phyloP scores from a whole-genome alignment of 164 flowering plant species.

The Vitis riparia region DNA sequence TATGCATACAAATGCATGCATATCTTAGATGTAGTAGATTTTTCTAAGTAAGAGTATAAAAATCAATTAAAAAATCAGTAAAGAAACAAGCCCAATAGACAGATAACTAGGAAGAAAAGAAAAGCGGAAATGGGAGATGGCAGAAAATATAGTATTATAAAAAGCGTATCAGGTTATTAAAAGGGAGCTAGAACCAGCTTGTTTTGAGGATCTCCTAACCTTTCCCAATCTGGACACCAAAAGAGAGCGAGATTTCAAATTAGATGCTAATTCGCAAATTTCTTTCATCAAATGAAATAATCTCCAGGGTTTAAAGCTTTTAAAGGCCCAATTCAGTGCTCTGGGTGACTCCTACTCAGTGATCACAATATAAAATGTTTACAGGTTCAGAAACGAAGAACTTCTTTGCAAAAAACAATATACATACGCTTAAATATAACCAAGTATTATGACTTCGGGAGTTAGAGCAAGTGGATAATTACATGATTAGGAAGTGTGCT shows the following conservation, averaged over 20 bases:
- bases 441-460: background rate
- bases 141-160: background rate
- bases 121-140: background rate
- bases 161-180: background rate
- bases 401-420: too few relatives aligned
- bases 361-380: background rate
- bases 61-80: too few relatives aligned
- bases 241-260: background rate
- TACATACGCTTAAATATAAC: background rate
- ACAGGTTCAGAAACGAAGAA: too few relatives aligned
- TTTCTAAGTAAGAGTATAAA: too few relatives aligned
- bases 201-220: background rate
- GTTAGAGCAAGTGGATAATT: background rate
- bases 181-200: background rate
- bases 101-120: too few relatives aligned
- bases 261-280: background rate
- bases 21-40: too few relatives aligned
- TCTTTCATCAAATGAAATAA: background rate
- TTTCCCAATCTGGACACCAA: background rate
- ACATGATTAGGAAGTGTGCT: slow-evolving; percentile 9
- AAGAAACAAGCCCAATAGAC: too few relatives aligned
- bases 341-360: background rate
- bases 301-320: background rate
- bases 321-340: background rate
- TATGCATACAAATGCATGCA: too few relatives aligned